A percentile compares a stretch with the other conserved stretches of the same genome.
phyloP scores from a whole-genome alignment of 345 rosid genomes.

The Triadica sebifera region DNA sequence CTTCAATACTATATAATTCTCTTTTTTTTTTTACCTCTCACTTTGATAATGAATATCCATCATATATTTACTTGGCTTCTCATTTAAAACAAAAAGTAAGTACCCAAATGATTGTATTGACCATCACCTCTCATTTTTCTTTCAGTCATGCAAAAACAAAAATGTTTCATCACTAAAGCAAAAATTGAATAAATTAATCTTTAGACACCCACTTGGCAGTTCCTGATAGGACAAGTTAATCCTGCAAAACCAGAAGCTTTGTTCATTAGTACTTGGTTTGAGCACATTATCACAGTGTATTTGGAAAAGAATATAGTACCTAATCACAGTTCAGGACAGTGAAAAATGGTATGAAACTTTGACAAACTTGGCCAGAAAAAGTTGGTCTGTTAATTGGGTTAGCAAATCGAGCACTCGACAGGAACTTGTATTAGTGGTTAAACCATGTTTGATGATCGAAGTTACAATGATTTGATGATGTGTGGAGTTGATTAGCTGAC shows the following conservation, averaged over 20 bases:
- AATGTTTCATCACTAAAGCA: constrained; percentile 38
- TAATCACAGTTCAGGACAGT: constrained; percentile 21
- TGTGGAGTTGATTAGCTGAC: constrained; percentile 34
- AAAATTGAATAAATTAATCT: constrained; percentile 47
- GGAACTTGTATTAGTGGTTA: constrained; percentile 26
- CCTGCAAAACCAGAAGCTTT: constrained; percentile 35
- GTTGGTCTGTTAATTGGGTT: constrained; percentile 25
- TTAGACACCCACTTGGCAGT: constrained; percentile 36
- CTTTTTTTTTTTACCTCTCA: constrained; percentile 22
- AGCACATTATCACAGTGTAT: constrained; percentile 7
- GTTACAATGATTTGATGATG: constrained; percentile 23
- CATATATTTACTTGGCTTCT: constrained; percentile 24
- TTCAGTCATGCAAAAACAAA: constrained; percentile 36
- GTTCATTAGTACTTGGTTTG: constrained; percentile 12
- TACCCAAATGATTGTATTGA: constrained; percentile 25
- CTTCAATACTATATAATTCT: constrained; percentile 17
- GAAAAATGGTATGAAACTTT: constrained; percentile 9
- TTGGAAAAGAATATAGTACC: constrained; percentile 33
- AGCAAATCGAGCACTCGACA: constrained; percentile 20
- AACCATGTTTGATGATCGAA: constrained; percentile 19
- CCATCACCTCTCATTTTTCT: constrained; percentile 34
- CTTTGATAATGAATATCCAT: constrained; percentile 32
- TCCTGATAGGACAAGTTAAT: constrained; percentile 37
- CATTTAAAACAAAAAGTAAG: constrained; percentile 30
- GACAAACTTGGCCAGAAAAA: neutral